These are phyloP conservation scores for Chalciporus sp. DNA, from an alignment of 1,284 basidiomycete genomes.

Conservation along the genomic window DNA sequence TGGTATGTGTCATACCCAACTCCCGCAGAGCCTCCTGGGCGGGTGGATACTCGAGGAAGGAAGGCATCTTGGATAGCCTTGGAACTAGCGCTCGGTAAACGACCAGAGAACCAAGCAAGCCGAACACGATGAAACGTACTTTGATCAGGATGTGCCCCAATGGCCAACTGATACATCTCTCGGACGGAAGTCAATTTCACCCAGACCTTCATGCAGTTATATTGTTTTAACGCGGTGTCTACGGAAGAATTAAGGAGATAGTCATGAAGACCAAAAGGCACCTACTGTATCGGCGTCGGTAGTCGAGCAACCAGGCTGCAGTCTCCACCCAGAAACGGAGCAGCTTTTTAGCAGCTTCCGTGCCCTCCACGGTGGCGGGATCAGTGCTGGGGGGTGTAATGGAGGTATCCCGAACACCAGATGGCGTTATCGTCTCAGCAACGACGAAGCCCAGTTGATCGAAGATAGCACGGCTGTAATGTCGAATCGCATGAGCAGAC, in stretches of 20 bases:
- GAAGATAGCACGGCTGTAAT: constrained; percentile 53
- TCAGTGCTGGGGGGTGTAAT: constrained; percentile 61
- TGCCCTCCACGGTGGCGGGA: constrained; percentile 44
- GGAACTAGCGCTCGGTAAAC: constrained; percentile 44
- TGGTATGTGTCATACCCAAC: constrained; percentile 65
- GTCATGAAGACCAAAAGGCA: constrained; percentile 5
- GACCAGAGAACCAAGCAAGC: not conserved
- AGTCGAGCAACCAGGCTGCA: constrained; percentile 65
- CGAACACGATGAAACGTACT: constrained; percentile 44
- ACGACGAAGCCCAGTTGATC: constrained; percentile 56
- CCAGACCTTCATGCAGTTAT: constrained; percentile 40
- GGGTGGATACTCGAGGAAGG: constrained; percentile 40
- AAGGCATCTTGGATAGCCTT: constrained; percentile 47
- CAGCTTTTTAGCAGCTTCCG: constrained; percentile 56
- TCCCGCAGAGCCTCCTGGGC: constrained; percentile 44
- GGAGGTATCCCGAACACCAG: constrained; percentile 36
- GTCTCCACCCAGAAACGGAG: constrained; percentile 79
- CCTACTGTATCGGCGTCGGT: constrained; percentile 51
- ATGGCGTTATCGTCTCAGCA: constrained; percentile 35
- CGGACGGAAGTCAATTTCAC: constrained; percentile 61
- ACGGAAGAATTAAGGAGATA: constrained; percentile 7
- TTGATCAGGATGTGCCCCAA: constrained; percentile 77
- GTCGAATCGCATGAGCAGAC: constrained; percentile 15
- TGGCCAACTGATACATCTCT: constrained; percentile 67
- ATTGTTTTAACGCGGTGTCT: constrained; percentile 46